phyloP scores from a whole-genome alignment of 331 rosid genomes.

The Quercus tomentella region DNA sequence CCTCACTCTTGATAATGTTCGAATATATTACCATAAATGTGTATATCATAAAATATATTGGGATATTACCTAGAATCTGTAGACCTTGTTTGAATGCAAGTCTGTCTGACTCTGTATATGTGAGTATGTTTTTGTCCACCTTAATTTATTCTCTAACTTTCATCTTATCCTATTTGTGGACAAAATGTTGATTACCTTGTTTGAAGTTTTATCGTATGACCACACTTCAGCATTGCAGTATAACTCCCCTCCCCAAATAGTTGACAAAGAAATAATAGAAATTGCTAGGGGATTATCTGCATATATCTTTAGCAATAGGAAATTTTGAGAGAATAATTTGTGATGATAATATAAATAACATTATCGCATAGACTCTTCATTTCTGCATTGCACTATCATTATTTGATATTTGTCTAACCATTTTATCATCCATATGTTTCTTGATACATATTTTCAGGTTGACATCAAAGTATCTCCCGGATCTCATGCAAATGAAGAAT shows the following conservation, averaged over 20 bases:
- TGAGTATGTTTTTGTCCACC: not conserved
- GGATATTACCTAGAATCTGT: not conserved
- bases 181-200: not conserved
- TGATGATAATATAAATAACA: not conserved
- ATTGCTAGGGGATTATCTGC: not conserved
- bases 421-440: slow-evolving; percentile 5
- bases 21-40: too few species aligned
- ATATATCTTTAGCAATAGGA: not conserved
- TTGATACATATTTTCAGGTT: slow-evolving; percentile 51
- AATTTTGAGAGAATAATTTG: not conserved
- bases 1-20: too few species aligned
- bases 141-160: not conserved
- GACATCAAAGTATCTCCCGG: slow-evolving; percentile 96
- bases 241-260: too few species aligned
- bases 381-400: not conserved
- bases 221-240: too few species aligned
- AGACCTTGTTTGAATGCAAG: not conserved
- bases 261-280: not conserved
- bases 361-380: not conserved
- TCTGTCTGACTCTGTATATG: not conserved
- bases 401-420: not conserved
- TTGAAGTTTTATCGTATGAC: too few species aligned
- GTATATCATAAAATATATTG: too few species aligned
- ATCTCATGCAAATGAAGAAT: slow-evolving; percentile 91
- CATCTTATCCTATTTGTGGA: not conserved